Percentiles rank a stretch among this genome's conserved stretches.
These are phyloP conservation scores for Atkinsonella hypoxylon DNA, from an alignment of 2,329 filamentous ascomycete genomes.

Conservation along the genomic window DNA sequence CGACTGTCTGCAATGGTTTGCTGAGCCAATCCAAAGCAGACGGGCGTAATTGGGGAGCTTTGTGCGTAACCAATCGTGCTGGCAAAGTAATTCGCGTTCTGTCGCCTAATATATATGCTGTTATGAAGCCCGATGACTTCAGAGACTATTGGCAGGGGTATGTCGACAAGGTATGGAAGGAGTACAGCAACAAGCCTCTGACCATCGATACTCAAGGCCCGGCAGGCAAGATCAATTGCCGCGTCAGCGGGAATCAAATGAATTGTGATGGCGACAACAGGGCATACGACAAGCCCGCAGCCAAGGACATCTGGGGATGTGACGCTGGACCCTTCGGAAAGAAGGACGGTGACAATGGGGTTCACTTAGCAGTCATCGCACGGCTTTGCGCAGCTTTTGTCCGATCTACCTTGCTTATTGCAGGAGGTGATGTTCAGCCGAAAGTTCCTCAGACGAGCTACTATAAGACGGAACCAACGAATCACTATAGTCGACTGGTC, in stretches of 20 bases:
- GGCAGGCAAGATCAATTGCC: conserved; percentile 28
- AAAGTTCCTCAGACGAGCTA: conserved; percentile 24
- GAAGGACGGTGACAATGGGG: conserved; percentile 22
- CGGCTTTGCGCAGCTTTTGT: conserved; percentile 39
- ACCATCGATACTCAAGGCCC: conserved; percentile 31
- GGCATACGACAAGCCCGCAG: conserved; percentile 29
- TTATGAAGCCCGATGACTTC: conserved; percentile 23
- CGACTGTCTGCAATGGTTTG: conserved; percentile 29
- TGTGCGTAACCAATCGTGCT: conserved; percentile 27
- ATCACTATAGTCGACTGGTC: conserved; percentile 48
- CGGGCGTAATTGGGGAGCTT: conserved; percentile 29
- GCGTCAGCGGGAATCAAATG: conserved; percentile 22
- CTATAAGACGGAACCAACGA: conserved; percentile 32
- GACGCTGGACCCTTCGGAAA: conserved; percentile 34
- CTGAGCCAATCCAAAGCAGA: conserved; percentile 24
- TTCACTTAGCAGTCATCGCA: conserved; percentile 31
- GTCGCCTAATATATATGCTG: conserved; percentile 30
- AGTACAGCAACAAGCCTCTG: conserved; percentile 26
- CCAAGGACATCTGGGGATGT: conserved; percentile 38
- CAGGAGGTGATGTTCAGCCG: conserved; percentile 36
- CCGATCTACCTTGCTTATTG: conserved; percentile 32
- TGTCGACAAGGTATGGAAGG: conserved; percentile 33
- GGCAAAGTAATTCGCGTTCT: conserved; percentile 32
- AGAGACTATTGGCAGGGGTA: conserved; percentile 32
- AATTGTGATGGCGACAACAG: conserved; percentile 30